Percentiles rank a stretch among this genome's conserved stretches.
Evolutionary conservation across 1,284 basidiomycete genomes (phyloP).

Genomic region (Ceratobasidium sp.): DNA sequence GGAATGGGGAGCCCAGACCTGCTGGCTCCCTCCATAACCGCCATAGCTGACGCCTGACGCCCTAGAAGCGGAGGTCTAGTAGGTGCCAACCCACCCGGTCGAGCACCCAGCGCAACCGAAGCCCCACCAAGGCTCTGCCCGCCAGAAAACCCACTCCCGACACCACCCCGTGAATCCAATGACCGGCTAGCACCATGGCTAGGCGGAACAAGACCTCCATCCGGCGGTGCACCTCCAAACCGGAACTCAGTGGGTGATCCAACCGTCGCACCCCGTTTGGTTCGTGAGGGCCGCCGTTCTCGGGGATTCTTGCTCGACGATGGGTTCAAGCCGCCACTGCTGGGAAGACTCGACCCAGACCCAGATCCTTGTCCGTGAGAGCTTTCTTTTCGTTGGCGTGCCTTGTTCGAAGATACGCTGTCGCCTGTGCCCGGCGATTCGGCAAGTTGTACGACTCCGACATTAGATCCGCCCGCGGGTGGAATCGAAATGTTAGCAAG

Average conservation of each 20-base stretch:
- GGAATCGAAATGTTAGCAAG: slow-evolving; percentile 37
- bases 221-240: slow-evolving; percentile 26
- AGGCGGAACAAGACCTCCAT: slow-evolving; percentile 31
- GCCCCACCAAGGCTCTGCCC: background rate
- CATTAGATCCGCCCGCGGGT: slow-evolving; percentile 1
- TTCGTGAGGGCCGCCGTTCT: slow-evolving; percentile 24
- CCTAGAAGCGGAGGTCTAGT: slow-evolving; percentile 27
- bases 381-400: background rate
- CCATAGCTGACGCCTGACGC: slow-evolving; percentile 41
- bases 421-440: slow-evolving; percentile 10
- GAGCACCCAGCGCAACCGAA: slow-evolving; percentile 1
- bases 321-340: background rate
- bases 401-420: background rate
- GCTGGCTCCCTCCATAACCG: slow-evolving; percentile 31
- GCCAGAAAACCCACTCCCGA: slow-evolving; percentile 1
- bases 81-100: slow-evolving; percentile 3
- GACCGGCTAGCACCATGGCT: slow-evolving; percentile 27
- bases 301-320: background rate
- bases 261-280: slow-evolving; percentile 26
- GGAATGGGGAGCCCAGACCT: slow-evolving; percentile 30
- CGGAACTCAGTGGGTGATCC: slow-evolving; percentile 35
- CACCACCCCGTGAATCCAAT: slow-evolving; percentile 19
- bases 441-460: slow-evolving; percentile 25
- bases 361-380: slow-evolving; percentile 20
- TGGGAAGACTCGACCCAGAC: slow-evolving; percentile 22